Evolutionary conservation across 352 stramenopile genomes (phyloP).

Genomic region (Phytopythium aichiense): DNA sequence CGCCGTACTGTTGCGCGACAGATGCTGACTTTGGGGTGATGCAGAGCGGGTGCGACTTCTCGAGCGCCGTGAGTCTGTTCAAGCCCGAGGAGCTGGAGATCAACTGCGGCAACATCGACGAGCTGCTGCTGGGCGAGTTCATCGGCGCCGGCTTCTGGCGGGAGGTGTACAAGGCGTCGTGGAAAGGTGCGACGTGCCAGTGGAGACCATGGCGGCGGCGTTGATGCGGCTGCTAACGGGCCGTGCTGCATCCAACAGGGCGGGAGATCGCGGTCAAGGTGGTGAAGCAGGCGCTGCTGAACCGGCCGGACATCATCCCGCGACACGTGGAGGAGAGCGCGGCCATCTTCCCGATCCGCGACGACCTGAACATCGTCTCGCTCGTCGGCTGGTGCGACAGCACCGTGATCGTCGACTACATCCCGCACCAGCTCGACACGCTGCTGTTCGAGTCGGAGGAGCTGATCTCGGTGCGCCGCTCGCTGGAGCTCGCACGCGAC

Average conservation of each 20-base stretch:
- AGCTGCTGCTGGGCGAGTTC: slow-evolving; percentile 44
- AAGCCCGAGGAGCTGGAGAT: slow-evolving; percentile 56
- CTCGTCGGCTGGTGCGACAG: slow-evolving; percentile 75
- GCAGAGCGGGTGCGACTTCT: slow-evolving; percentile 67
- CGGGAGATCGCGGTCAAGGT: slow-evolving; percentile 61
- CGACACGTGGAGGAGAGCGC: slow-evolving; percentile 71
- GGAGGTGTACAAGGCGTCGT: slow-evolving; percentile 62
- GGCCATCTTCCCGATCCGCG: slow-evolving; percentile 61
- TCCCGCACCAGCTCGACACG: slow-evolving; percentile 54
- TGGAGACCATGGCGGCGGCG: neutral
- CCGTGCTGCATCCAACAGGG: slow-evolving; percentile 16
- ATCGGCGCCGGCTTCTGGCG: slow-evolving; percentile 70
- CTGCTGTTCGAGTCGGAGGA: slow-evolving; percentile 51
- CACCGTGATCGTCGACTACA: slow-evolving; percentile 73
- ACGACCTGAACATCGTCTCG: slow-evolving; percentile 65
- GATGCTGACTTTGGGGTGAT: no score
- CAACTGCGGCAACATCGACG: slow-evolving; percentile 62
- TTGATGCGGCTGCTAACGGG: neutral
- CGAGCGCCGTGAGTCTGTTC: slow-evolving; percentile 44
- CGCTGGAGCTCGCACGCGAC: slow-evolving; percentile 46
- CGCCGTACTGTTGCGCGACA: no score
- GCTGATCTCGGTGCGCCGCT: slow-evolving; percentile 34
- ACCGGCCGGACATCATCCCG: slow-evolving; percentile 56
- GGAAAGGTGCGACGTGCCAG: slow-evolving; percentile 40
- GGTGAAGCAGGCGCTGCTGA: slow-evolving; percentile 54